Evolutionary conservation across 2,329 filamentous ascomycete genomes (phyloP).

Genomic region (Madurella mycetomatis): DNA sequence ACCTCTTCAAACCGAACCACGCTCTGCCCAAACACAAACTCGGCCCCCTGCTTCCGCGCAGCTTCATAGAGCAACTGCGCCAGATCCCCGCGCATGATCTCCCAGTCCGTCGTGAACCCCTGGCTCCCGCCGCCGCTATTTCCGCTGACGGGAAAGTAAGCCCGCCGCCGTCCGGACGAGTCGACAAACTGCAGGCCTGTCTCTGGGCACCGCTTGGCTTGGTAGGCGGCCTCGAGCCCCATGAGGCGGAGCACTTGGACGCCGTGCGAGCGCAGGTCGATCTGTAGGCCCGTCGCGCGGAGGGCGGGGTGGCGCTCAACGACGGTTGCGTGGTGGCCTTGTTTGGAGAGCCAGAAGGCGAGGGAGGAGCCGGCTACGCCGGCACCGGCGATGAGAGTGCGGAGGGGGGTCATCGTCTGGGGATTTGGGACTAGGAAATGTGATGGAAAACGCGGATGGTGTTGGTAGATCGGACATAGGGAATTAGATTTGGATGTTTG

Average conservation of each 20-base stretch:
- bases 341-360: conserved; percentile 38
- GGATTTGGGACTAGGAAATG: too few species aligned
- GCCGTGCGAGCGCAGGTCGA: conserved; percentile 42
- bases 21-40: conserved; percentile 26
- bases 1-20: neutral
- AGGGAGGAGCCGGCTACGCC: conserved; percentile 42
- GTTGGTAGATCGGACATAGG: too few species aligned
- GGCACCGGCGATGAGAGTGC: conserved; percentile 42
- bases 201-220: conserved; percentile 40
- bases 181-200: conserved; percentile 45
- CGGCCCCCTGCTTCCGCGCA: conserved; percentile 15
- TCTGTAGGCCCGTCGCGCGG: conserved; percentile 40
- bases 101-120: conserved; percentile 50
- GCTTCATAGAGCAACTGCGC: conserved; percentile 45
- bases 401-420: neutral
- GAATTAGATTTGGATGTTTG: too few species aligned
- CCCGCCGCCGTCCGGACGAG: conserved; percentile 33
- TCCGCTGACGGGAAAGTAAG: conserved; percentile 35
- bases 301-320: conserved; percentile 38
- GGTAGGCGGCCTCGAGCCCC: conserved; percentile 37
- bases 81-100: conserved; percentile 57
- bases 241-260: conserved; percentile 36
- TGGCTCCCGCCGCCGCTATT: conserved; percentile 35
- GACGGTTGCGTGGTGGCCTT: conserved; percentile 37
- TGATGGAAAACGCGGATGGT: too few species aligned